These are phyloP conservation scores for Pleurotus platypus DNA, from an alignment of 768 basidiomycete species.

Conservation along the genomic window DNA sequence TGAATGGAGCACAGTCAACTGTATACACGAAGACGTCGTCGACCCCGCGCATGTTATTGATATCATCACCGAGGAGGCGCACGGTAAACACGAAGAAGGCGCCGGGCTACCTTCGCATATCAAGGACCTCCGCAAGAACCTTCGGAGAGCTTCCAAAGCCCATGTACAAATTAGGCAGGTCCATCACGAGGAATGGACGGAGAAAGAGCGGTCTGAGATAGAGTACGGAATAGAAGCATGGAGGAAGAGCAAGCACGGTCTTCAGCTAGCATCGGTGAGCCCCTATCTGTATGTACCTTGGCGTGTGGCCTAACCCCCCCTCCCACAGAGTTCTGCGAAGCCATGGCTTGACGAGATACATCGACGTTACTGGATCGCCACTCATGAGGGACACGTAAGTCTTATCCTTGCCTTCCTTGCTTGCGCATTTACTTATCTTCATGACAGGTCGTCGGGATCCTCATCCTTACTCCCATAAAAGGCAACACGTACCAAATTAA, in stretches of 20 bases:
- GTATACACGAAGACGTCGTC: conserved; percentile 60
- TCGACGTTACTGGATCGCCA: conserved; percentile 55
- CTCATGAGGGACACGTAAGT: conserved; percentile 27
- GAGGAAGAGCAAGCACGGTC: conserved; percentile 48
- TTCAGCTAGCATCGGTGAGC: conserved; percentile 51
- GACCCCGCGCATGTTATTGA: conserved; percentile 44
- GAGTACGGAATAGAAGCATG: conserved; percentile 55
- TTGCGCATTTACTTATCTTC: background rate
- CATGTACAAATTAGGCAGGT: conserved; percentile 48
- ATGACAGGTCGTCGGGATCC: conserved; percentile 38
- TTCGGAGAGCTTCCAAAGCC: conserved; percentile 52
- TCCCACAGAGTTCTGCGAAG: conserved; percentile 38
- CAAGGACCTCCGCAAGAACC: conserved; percentile 61
- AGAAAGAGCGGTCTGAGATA: conserved; percentile 40
- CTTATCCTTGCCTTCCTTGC: background rate
- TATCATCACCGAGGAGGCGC: conserved; percentile 30
- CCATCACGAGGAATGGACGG: conserved; percentile 32
- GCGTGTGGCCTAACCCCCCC: no score
- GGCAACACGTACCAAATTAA: conserved; percentile 51
- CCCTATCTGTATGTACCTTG: background rate
- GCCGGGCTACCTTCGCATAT: conserved; percentile 28
- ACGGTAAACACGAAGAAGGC: conserved; percentile 28
- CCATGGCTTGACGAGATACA: conserved; percentile 57
- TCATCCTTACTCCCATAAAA: conserved; percentile 49
- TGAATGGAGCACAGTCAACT: conserved; percentile 58